These are phyloP conservation scores for Leonotis leonurus DNA, from an alignment of 257 asterid species.

Conservation along the genomic window DNA sequence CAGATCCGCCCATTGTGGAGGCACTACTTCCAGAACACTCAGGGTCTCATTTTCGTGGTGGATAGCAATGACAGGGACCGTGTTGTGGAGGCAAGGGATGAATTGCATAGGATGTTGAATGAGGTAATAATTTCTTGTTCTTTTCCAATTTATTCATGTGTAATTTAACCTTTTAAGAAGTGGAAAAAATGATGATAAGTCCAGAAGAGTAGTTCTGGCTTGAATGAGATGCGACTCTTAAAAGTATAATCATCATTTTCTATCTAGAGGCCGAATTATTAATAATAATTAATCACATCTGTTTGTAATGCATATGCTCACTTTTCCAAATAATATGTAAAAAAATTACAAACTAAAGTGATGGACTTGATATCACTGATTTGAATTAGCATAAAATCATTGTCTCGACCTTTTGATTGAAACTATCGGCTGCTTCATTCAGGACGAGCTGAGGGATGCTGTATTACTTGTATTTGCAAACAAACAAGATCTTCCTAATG, in stretches of 20 bases:
- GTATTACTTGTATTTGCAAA: slow-evolving; percentile 89
- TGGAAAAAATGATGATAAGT: too few species aligned
- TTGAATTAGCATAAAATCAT: neutral
- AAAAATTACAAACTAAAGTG: too few species aligned
- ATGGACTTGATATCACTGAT: neutral
- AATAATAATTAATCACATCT: too few species aligned
- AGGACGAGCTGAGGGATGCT: slow-evolving; percentile 94
- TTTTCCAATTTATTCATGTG: too few species aligned
- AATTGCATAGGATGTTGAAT: slow-evolving; percentile 89
- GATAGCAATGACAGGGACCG: slow-evolving; percentile 96
- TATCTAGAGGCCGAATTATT: too few species aligned
- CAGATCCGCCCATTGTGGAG: slow-evolving; percentile 98
- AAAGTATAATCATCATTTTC: too few species aligned
- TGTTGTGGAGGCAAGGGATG: slow-evolving; percentile 93
- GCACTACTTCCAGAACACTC: slow-evolving; percentile 95
- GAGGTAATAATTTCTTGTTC: too few species aligned
- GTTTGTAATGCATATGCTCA: neutral
- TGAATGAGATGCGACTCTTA: too few species aligned
- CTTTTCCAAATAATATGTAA: too few species aligned
- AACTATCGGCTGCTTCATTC: slow-evolving; percentile 19
- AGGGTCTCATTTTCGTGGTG: slow-evolving; percentile 88
- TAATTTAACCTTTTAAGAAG: too few species aligned
- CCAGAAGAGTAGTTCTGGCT: too few species aligned
- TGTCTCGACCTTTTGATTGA: neutral
- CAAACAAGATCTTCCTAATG: slow-evolving; percentile 98